Evolutionary conservation across 768 basidiomycete species (phyloP), one percentile per base, ranked within the genome.

Genomic region (Rhodotorula toruloides): DNA sequence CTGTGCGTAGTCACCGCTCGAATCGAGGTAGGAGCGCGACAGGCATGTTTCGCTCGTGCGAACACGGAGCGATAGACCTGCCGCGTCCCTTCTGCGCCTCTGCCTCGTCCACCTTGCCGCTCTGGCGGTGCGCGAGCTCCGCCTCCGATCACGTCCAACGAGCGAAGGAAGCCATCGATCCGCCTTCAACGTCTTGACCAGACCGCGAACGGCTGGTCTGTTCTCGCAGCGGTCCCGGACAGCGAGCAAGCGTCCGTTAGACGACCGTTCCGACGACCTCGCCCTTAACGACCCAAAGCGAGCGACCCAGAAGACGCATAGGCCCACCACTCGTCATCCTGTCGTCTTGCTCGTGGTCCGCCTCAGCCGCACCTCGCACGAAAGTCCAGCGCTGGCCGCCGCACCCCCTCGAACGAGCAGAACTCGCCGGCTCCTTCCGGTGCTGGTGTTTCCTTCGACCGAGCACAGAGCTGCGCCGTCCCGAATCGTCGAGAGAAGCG

Each of bases 401-500:
- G 10, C 40, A 40, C 40, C 40, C 10, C 40, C 40, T 40, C 48
- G 31, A 32, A 17, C 48, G 13, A 27, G 31, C 14, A 19, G 31
- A 49, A 17, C 22, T 13, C n/a, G n/a, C 19, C 31, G 8, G 48
- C 48, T 25, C 48, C 48, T 49, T 49, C 48, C 48, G 48, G 48
- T 49, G 48, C 48, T 29, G 48, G 31, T 31, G 29, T 17, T 14
- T 21, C 27, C 19, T 10, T 31, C 29, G 32, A 21, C 31, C 48
- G 48, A 29, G 48, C 48, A 49, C 48, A 32, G 48, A 25, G 48
- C 40, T n/a, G n/a, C n/a, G n/a, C n/a, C n/a, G n/a, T n/a, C n/a
- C n/a, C n/a, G n/a, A n/a, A n/a, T n/a, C n/a, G n/a, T n/a, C n/a
- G n/a, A n/a, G 40, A 40, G 40, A 40, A 40, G 40, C 10, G 40